These are phyloP conservation scores for Lipomyces sp. DNA, from an alignment of 805 yeast genomes.

Conservation along the genomic window DNA sequence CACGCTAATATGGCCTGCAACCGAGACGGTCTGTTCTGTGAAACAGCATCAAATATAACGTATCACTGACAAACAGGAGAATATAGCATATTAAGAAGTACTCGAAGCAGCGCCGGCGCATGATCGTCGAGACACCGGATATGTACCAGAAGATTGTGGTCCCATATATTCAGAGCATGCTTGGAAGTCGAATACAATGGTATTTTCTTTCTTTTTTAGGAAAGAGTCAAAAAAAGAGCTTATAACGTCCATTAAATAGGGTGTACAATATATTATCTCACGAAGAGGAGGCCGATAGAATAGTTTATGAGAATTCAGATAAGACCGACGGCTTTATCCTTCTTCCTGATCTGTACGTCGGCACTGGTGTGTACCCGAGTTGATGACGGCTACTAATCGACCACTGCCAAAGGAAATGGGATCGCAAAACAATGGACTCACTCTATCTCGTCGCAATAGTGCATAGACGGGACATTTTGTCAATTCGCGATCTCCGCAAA, in stretches of 20 bases:
- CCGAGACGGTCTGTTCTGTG: constrained; percentile 43
- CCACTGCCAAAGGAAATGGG: constrained; percentile 66
- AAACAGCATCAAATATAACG: not conserved
- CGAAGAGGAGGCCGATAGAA: constrained; percentile 80
- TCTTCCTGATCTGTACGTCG: constrained; percentile 72
- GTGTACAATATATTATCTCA: constrained; percentile 76
- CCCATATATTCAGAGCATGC: constrained; percentile 75
- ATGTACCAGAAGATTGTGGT: constrained; percentile 57
- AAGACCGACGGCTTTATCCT: constrained; percentile 59
- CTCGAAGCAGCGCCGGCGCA: constrained; percentile 54
- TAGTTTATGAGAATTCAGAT: constrained; percentile 64
- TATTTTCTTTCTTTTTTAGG: not conserved
- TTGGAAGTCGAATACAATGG: constrained; percentile 81
- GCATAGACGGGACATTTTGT: constrained; percentile 60
- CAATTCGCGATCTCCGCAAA: constrained; percentile 68
- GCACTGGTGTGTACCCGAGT: too few species aligned
- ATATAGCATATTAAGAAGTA: constrained; percentile 70
- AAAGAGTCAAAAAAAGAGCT: not conserved
- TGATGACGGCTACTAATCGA: too few species aligned
- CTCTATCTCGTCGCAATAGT: constrained; percentile 78
- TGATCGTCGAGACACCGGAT: constrained; percentile 78
- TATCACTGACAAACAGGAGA: not conserved
- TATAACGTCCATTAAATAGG: constrained; percentile 10
- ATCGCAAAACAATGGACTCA: constrained; percentile 62
- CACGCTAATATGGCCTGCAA: constrained; percentile 84